A percentile compares a stretch with the other conserved stretches of the same genome.
phyloP scores from a whole-genome alignment of 2,329 filamentous ascomycete genomes.

The Colletotrichum eleusines region DNA sequence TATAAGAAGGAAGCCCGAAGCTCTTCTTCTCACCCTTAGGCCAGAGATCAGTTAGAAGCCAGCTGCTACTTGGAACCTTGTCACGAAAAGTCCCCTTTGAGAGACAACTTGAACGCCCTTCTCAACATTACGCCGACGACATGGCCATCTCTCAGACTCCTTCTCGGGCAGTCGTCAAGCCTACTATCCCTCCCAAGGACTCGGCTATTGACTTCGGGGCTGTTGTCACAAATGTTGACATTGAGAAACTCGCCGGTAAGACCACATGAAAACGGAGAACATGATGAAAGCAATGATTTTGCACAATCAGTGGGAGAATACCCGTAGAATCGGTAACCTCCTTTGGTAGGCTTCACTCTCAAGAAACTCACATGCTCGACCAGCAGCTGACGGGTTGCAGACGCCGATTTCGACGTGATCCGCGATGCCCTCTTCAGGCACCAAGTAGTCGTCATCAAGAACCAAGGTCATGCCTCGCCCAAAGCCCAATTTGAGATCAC shows the following conservation, averaged over 20 bases:
- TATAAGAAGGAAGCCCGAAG: neutral
- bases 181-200: constrained; percentile 51
- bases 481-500: constrained; percentile 81
- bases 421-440: constrained; percentile 74
- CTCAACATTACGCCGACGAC: neutral
- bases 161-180: constrained; percentile 49
- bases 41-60: neutral
- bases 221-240: constrained; percentile 66
- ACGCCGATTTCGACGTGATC: constrained; percentile 74
- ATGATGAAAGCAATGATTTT: constrained; percentile 38
- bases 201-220: constrained; percentile 71
- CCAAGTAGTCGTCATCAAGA: constrained; percentile 79
- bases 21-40: accelerated
- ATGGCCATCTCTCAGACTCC: constrained; percentile 18
- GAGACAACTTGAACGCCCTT: neutral
- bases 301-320: constrained; percentile 58
- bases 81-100: neutral
- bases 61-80: neutral
- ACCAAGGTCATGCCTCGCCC: constrained; percentile 72
- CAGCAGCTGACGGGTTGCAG: constrained; percentile 51
- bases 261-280: constrained; percentile 30
- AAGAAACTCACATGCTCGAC: neutral
- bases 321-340: constrained; percentile 73
- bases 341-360: constrained; percentile 56
- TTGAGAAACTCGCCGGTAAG: constrained; percentile 74